Evolutionary conservation across 495 filamentous ascomycete genomes (phyloP), one percentile per base, ranked within the genome.

Genomic region (Rhypophila decipiens): DNA sequence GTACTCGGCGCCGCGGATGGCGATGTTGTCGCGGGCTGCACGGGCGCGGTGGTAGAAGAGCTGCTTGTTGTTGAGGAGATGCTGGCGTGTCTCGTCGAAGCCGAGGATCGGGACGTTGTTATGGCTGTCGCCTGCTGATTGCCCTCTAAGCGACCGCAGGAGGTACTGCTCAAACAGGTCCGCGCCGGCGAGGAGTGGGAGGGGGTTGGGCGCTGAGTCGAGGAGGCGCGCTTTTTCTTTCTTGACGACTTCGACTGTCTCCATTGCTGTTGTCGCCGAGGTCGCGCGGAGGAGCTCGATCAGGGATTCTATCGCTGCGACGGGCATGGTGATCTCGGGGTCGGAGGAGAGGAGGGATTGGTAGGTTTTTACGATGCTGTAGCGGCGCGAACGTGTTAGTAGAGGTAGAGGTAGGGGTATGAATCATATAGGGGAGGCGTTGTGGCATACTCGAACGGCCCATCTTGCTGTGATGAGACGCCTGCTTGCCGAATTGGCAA

Each of bases 121-220:
- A n/a, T n/a, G n/a, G n/a, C n/a, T n/a, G 46, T 68, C 75, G 5
- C 75, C 73, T 85, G 67, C 52, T 33, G 41, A 57, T 34, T 54
- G 67, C 71, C 70, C 65, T 63, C 69, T 73, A 61, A 76, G 71
- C 62, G 69, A 71, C 47, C 62, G 56, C 47, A 95, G 85, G 39
- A 98, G 79, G 67, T 91, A 98, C 58, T 89, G 83, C 64, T 93
- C 89, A 73, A 97, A 97, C 47, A 96, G 77, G 64, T 96, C 90
- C 55, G 91, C 95, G 55, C 93, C 93, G 41, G 94, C 93, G 27
- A 86, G 88, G 18, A 96, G 77, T 21, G 90, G 85, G 52, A 97
- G 88, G 12, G 90, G 86, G 67, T 98, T 97, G 2, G 86, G 72
- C 35, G 90, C 81, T 12, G 82, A 75, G 44, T 71, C 68, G 49